phyloP scores from a whole-genome alignment of 1,284 basidiomycete species.

The Trichosporon ovoides region DNA sequence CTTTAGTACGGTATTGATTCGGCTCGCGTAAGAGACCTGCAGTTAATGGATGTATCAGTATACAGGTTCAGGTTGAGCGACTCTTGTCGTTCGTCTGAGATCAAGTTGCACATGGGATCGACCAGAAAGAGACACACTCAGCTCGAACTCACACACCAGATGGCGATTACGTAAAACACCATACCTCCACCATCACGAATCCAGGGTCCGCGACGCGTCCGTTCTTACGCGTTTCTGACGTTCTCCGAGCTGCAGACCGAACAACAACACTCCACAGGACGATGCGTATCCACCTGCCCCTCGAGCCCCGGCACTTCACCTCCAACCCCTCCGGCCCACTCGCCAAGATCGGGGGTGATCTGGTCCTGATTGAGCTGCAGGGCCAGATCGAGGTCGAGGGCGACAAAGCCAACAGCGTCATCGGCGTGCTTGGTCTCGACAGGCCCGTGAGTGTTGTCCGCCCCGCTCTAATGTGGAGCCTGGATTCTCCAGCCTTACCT shows the following conservation, averaged over 20 bases:
- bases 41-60: too few species aligned
- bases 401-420: slow-evolving; percentile 36
- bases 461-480: neutral
- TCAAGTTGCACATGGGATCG: too few species aligned
- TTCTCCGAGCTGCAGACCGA: neutral
- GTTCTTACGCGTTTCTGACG: neutral
- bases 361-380: slow-evolving; percentile 66
- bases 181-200: neutral
- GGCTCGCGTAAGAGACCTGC: too few species aligned
- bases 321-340: slow-evolving; percentile 29
- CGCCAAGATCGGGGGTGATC: slow-evolving; percentile 40
- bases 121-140: too few species aligned
- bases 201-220: neutral
- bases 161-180: too few species aligned
- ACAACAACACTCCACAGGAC: neutral
- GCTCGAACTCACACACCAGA: too few species aligned
- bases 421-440: slow-evolving; percentile 46
- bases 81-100: too few species aligned
- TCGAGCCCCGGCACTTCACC: slow-evolving; percentile 37
- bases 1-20: too few species aligned
- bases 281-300: slow-evolving; percentile 47
- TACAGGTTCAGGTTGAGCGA: too few species aligned
- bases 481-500: too few species aligned
- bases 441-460: slow-evolving; percentile 33
- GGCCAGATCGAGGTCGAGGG: slow-evolving; percentile 56